Conservation (phyloP, 106 monocot species). For the Acorus gramineus region DNA sequence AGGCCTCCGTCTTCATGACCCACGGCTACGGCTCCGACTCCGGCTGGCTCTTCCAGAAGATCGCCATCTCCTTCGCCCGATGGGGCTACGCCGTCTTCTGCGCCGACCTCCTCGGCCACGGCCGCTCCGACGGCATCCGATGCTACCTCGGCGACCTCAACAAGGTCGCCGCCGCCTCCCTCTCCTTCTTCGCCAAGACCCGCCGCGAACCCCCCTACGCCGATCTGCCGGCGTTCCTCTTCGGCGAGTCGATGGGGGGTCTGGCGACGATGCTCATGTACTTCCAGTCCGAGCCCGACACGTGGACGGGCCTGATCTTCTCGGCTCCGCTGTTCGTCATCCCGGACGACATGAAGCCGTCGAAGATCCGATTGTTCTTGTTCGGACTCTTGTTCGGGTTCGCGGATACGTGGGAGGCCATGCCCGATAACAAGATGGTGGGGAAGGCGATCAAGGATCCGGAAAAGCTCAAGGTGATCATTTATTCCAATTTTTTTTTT, state of each 20-base stretch:
- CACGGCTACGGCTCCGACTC: constrained; percentile 95
- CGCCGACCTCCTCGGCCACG: constrained; percentile 94
- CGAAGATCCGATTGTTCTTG: constrained; percentile 47
- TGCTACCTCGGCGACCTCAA: constrained; percentile 77
- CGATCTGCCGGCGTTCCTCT: constrained; percentile 70
- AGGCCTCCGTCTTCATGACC: constrained; percentile 84
- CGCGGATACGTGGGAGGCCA: constrained; percentile 84
- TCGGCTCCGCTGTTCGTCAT: constrained; percentile 86
- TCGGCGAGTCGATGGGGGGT: constrained; percentile 92
- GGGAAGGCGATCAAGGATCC: constrained; percentile 74
- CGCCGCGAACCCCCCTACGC: constrained; percentile 16
- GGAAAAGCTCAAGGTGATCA: constrained; percentile 28
- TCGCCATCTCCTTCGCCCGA: constrained; percentile 61
- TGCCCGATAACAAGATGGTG: constrained; percentile 93
- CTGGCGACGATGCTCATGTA: constrained; percentile 67
- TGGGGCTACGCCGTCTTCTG: constrained; percentile 97
- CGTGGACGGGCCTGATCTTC: constrained; percentile 84
- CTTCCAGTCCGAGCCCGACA: constrained; percentile 35
- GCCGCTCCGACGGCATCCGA: constrained; percentile 71
- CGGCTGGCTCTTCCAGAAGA: constrained; percentile 96
- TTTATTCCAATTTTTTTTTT: too few relatives aligned
- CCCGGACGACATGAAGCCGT: constrained; percentile 91
- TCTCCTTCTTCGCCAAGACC: constrained; percentile 74
- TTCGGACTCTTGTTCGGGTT: constrained; percentile 75
- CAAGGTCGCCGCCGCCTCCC: constrained; percentile 56